Evolutionary conservation across 768 basidiomycete genomes (phyloP).

Genomic region (Hygrocybe coccinea): DNA sequence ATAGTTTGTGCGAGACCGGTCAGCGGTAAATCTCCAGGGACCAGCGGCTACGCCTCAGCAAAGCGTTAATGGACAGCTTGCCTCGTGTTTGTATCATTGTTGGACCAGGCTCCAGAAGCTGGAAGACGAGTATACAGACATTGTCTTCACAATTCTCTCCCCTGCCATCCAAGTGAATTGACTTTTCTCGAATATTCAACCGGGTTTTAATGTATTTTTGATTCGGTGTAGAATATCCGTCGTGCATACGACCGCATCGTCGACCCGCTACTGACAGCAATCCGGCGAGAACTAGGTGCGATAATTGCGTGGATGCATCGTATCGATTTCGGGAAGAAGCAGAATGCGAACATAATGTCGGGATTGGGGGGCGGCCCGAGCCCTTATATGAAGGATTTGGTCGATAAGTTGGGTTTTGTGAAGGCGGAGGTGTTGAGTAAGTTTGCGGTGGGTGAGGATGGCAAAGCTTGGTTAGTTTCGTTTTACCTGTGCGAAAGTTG

Average conservation of each 20-base stretch:
- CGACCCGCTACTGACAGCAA: slow-evolving; percentile 58
- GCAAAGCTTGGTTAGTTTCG: slow-evolving; percentile 62
- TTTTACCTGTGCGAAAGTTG: background rate
- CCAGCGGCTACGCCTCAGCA: slow-evolving; percentile 78
- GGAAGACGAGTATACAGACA: slow-evolving; percentile 59
- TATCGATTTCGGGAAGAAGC: slow-evolving; percentile 64
- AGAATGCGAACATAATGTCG: slow-evolving; percentile 55
- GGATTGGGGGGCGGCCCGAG: slow-evolving; percentile 65
- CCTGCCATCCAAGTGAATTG: slow-evolving; percentile 55
- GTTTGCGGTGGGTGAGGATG: slow-evolving; percentile 68
- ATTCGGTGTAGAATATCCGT: slow-evolving; percentile 42
- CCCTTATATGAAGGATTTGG: slow-evolving; percentile 86
- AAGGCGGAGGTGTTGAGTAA: slow-evolving; percentile 70
- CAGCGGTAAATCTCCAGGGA: slow-evolving; percentile 69
- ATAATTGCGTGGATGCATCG: slow-evolving; percentile 83
- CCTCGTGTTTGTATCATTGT: slow-evolving; percentile 74
- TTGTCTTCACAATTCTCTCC: slow-evolving; percentile 50
- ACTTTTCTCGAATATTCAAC: background rate
- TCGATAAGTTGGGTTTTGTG: slow-evolving; percentile 80
- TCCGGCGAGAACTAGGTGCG: slow-evolving; percentile 75
- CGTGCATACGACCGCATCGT: slow-evolving; percentile 51
- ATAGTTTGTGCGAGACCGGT: slow-evolving; percentile 72
- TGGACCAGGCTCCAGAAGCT: slow-evolving; percentile 65
- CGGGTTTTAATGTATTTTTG: background rate
- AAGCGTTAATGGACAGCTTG: slow-evolving; percentile 67